Evolutionary conservation across 805 yeast species (phyloP), one percentile per base, ranked within the genome.

Genomic region (Nakazawaea sp.): DNA sequence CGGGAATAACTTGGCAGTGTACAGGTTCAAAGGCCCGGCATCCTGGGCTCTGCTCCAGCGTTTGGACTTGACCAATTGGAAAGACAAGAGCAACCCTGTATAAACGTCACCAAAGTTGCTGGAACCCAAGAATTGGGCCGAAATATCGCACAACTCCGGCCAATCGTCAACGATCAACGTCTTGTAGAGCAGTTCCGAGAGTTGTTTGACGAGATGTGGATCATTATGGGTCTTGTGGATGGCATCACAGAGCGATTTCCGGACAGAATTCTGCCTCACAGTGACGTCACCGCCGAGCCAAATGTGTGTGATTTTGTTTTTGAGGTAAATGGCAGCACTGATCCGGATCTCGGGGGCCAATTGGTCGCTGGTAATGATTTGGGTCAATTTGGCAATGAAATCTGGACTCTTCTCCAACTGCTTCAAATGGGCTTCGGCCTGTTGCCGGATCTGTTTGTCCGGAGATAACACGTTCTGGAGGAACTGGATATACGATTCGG

Each of bases 311-410:
- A 87, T 68, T 40, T 78, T 68, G 56, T 90, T 89, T 55, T 90
- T 90, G 56, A 87, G 75, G 56, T 76, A 86, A 4, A 90, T 78
- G 0, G 92, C 88, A 2, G 94, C 81, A 10, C 94, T 84, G 33
- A 75, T 62, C 47, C 78, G 72, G 34, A 82, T 67, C 18, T 66
- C 72, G 2, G 59, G 57, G 5, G 75, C 63, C 12, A 70, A 54
- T 15, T 56, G 44, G 9, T 49, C 47, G 35, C 68, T 73, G 10
- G 50, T 46, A 18, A 63, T 55, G 42, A 72, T 57, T 19, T 66
- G 72, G 17, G 72, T 58, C 33, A 70, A 59, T 43, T 59, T 61
- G 8, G 64, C 58, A 11, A 72, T 59, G 12, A 30, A 30, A 5
- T 75, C 74, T 7, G 65, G 61, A 39, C 61, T 64, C 40, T 59